phyloP scores from a whole-genome alignment of 495 filamentous ascomycete genomes.

The Lophiostoma macrostomum region DNA sequence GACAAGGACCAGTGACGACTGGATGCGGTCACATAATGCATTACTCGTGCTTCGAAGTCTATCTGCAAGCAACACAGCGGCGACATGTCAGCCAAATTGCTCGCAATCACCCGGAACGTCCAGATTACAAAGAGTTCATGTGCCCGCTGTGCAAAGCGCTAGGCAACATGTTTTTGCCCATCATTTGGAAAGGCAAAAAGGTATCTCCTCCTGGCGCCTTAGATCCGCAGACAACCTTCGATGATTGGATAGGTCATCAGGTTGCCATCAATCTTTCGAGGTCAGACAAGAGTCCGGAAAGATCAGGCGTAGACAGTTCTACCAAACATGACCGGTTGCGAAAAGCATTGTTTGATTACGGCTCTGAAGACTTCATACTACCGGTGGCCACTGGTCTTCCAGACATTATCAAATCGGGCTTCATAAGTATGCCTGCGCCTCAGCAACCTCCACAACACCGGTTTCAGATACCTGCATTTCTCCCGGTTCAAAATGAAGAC shows the following conservation, averaged over 20 bases:
- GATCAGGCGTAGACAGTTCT: slow-evolving; percentile 5
- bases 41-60: slow-evolving; percentile 89
- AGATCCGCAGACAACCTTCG: slow-evolving; percentile 56
- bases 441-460: slow-evolving; percentile 26
- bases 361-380: slow-evolving; percentile 56
- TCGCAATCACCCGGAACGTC: slow-evolving; percentile 80
- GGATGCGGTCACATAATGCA: slow-evolving; percentile 99
- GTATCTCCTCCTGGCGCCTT: slow-evolving; percentile 71
- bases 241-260: slow-evolving; percentile 56
- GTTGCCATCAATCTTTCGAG: slow-evolving; percentile 45
- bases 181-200: slow-evolving; percentile 91
- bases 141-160: slow-evolving; percentile 98
- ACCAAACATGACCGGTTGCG: slow-evolving; percentile 19
- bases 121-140: slow-evolving; percentile 78
- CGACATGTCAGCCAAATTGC: slow-evolving; percentile 90
- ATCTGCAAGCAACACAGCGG: slow-evolving; percentile 73
- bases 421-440: slow-evolving; percentile 8
- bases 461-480: slow-evolving; percentile 50
- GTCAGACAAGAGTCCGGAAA: slow-evolving; percentile 41
- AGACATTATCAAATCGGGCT: slow-evolving; percentile 25
- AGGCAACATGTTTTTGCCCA: slow-evolving; percentile 91
- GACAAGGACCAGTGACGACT: slow-evolving; percentile 77
- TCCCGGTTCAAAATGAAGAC: slow-evolving; percentile 38
- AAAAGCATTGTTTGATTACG: slow-evolving; percentile 62
- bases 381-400: slow-evolving; percentile 58